A percentile compares a stretch with the other conserved stretches of the same genome.
Conservation (phyloP, 129 eudicot genomes). For the Centella asiatica region DNA sequence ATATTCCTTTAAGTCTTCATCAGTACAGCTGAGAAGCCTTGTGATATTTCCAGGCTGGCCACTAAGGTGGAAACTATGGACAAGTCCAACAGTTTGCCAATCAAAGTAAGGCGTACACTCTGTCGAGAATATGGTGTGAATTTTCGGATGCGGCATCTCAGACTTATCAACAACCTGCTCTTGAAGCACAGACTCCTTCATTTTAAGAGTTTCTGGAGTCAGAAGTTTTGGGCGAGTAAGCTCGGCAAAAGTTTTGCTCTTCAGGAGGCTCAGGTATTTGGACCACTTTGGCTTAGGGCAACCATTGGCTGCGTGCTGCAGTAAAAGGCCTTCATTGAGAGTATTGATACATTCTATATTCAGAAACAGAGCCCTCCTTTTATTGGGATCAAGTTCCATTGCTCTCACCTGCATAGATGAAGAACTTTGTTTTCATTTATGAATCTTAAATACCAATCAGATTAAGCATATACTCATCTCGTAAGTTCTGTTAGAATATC, state of each 20-base stretch:
- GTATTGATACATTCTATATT: slow-evolving; percentile 81
- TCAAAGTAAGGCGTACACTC: slow-evolving; percentile 86
- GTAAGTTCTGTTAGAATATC: too few species aligned
- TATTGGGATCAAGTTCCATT: slow-evolving; percentile 64
- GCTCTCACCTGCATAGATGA: slow-evolving; percentile 78
- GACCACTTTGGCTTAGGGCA: slow-evolving; percentile 94
- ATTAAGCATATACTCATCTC: too few species aligned
- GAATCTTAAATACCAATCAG: too few species aligned
- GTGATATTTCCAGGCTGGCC: slow-evolving; percentile 96
- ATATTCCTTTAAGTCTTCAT: slow-evolving; percentile 65
- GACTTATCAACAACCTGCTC: slow-evolving; percentile 30
- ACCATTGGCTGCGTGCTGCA: slow-evolving; percentile 56
- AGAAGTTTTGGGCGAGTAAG: slow-evolving; percentile 59
- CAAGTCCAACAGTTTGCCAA: slow-evolving; percentile 96
- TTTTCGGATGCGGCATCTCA: slow-evolving; percentile 46
- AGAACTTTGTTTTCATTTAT: too few species aligned
- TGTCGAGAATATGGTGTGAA: slow-evolving; percentile 87
- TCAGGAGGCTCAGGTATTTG: slow-evolving; percentile 79
- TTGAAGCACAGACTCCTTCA: slow-evolving; percentile 38
- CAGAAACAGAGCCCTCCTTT: slow-evolving; percentile 52
- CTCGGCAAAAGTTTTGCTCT: slow-evolving; percentile 64
- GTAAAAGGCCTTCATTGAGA: slow-evolving; percentile 71
- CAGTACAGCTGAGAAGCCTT: slow-evolving; percentile 91
- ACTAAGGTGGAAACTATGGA: slow-evolving; percentile 79
- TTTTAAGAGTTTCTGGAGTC: slow-evolving; percentile 45